phyloP scores from a whole-genome alignment of 306 rosid genomes.

The Vicia faba region DNA sequence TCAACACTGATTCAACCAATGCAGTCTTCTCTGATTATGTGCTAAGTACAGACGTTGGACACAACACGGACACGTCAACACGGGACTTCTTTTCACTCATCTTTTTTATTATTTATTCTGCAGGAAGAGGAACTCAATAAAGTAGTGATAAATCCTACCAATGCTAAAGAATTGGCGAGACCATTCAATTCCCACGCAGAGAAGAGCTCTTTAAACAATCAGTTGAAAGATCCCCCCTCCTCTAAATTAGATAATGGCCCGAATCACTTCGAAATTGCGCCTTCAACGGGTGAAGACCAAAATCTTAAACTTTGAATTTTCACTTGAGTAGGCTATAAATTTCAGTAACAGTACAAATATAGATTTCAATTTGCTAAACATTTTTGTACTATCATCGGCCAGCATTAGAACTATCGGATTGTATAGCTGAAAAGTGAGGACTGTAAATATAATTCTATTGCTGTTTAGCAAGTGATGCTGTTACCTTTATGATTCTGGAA shows the following conservation, averaged over 20 bases:
- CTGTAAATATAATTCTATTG: conserved; percentile 54
- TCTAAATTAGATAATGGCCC: conserved; percentile 43
- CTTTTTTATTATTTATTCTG: conserved; percentile 29
- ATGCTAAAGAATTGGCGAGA: conserved; percentile 66
- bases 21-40: neutral
- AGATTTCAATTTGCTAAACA: conserved; percentile 24
- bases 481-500: neutral
- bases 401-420: conserved; percentile 28
- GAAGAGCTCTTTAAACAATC: conserved; percentile 48
- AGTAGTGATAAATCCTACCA: conserved; percentile 56
- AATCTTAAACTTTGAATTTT: conserved; percentile 39
- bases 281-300: conserved; percentile 52
- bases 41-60: neutral
- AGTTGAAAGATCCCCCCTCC: conserved; percentile 46
- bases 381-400: conserved; percentile 31
- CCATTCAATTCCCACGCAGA: conserved; percentile 64
- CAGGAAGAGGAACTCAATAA: conserved; percentile 78
- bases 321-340: conserved; percentile 28
- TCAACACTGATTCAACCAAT: conserved; percentile 8
- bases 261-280: conserved; percentile 46
- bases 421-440: conserved; percentile 37
- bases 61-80: neutral
- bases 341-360: conserved; percentile 29
- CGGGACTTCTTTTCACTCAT: conserved; percentile 1
- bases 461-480: conserved; percentile 33